A percentile compares a stretch with the other conserved stretches of the same genome.
These are phyloP conservation scores for Trichomonascaceae sp. DNA, from an alignment of 1,139 yeast genomes.

Conservation along the genomic window DNA sequence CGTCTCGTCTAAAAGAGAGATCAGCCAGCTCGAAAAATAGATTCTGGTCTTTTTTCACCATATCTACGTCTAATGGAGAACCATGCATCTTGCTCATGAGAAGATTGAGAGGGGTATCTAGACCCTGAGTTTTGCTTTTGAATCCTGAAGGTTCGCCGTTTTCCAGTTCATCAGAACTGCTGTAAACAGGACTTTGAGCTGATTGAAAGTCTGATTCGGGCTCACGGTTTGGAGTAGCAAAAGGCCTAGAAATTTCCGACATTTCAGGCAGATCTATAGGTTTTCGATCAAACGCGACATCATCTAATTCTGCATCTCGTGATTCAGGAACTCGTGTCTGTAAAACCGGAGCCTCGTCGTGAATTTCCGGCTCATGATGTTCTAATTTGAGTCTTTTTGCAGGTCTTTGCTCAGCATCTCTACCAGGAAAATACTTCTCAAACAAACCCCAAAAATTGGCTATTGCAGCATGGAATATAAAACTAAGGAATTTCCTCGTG, in stretches of 20 bases:
- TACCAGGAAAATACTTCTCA: neutral
- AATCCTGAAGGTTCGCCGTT: neutral
- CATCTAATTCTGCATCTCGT: neutral
- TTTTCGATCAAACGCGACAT: neutral
- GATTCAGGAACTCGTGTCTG: neutral
- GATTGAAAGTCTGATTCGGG: neutral
- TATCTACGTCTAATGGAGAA: neutral
- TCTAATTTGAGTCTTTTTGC: neutral
- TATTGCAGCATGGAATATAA: neutral
- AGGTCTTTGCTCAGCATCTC: neutral
- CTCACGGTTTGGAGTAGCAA: neutral
- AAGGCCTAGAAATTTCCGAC: neutral
- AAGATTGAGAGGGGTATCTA: neutral
- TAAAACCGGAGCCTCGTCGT: neutral
- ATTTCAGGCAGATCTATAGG: neutral
- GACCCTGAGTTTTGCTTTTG: neutral
- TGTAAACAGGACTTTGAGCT: neutral
- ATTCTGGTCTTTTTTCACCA: neutral
- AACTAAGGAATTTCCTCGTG: neutral
- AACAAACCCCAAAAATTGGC: neutral
- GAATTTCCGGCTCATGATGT: neutral
- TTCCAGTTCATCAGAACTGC: neutral
- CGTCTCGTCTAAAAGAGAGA: neutral
- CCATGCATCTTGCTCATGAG: neutral
- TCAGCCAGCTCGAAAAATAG: neutral